Conservation (phyloP, 805 yeast species). For the Tetrapisispora nanseiensis region DNA sequence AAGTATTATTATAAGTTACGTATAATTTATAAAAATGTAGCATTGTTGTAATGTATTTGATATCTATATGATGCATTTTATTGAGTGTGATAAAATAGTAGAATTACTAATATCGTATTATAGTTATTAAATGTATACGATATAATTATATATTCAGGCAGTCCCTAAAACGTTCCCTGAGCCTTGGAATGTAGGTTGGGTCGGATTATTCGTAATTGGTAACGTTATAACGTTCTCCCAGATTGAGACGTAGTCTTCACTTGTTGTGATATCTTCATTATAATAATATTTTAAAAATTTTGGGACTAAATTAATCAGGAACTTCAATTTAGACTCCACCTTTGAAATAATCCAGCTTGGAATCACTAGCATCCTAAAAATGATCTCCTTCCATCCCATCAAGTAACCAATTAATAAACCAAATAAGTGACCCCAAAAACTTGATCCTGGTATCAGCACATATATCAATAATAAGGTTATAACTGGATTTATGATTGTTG, state of each 20-base stretch:
- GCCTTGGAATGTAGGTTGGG: constrained; percentile 5
- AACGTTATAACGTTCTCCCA: constrained; percentile 1
- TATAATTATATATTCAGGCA: neutral
- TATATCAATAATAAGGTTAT: constrained; percentile 39
- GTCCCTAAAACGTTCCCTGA: constrained; percentile 7
- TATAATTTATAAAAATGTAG: no score
- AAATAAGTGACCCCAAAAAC: constrained; percentile 65
- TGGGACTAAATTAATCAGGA: constrained; percentile 45
- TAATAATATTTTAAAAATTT: constrained; percentile 40
- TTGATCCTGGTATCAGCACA: constrained; percentile 51
- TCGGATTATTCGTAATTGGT: constrained; percentile 9
- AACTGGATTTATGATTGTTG: constrained; percentile 53
- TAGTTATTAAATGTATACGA: neutral
- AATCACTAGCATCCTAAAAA: constrained; percentile 50
- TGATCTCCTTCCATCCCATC: constrained; percentile 40
- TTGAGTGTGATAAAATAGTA: no score
- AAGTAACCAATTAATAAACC: constrained; percentile 61
- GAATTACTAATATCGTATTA: no score
- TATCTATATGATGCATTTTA: no score
- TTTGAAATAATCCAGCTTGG: constrained; percentile 52
- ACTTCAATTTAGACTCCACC: constrained; percentile 49
- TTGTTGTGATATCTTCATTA: constrained; percentile 41
- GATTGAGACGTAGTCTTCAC: constrained; percentile 24
- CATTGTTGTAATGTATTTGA: no score
- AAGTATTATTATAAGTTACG: no score